phyloP scores from a whole-genome alignment of 352 stramenopile genomes.

The Pythium aquatile region DNA sequence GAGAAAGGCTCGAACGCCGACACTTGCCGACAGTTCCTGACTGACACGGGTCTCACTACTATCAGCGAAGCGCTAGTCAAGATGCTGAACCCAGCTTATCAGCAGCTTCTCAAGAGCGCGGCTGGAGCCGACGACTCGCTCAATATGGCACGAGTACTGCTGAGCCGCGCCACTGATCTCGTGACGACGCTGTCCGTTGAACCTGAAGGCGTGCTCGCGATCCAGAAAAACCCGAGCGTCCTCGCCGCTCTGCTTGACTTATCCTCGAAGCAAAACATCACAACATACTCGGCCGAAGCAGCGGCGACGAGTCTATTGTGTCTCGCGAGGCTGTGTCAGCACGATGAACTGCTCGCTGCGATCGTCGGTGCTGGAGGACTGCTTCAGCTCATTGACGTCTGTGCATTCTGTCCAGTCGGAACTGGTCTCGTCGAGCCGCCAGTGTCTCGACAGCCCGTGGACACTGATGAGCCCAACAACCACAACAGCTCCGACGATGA shows the following conservation, averaged over 20 bases:
- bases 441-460: constrained; percentile 3
- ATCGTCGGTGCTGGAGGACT: constrained; percentile 67
- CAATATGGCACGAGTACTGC: constrained; percentile 47
- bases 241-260: constrained; percentile 61
- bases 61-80: constrained; percentile 61
- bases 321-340: constrained; percentile 59
- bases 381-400: constrained; percentile 63
- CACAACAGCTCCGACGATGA: constrained; percentile 19
- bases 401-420: constrained; percentile 60
- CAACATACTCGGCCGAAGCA: constrained; percentile 54
- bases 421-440: constrained; percentile 28
- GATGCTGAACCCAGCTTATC: constrained; percentile 69
- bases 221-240: constrained; percentile 58
- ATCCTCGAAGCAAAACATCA: constrained; percentile 57
- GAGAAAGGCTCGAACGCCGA: constrained; percentile 48
- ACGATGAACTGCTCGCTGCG: constrained; percentile 47
- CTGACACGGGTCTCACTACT: constrained; percentile 45
- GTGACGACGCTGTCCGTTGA: constrained; percentile 49
- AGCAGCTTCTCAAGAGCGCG: constrained; percentile 52
- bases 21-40: constrained; percentile 55
- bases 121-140: constrained; percentile 21
- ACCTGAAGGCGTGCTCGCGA: constrained; percentile 38
- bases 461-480: constrained; percentile 31
- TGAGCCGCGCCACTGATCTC: constrained; percentile 72
- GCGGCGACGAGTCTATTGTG: constrained; percentile 60